A percentile compares a stretch with the other conserved stretches of the same genome.
Evolutionary conservation across 2,329 filamentous ascomycete genomes (phyloP).

Genomic region (Cladosporium sp.): DNA sequence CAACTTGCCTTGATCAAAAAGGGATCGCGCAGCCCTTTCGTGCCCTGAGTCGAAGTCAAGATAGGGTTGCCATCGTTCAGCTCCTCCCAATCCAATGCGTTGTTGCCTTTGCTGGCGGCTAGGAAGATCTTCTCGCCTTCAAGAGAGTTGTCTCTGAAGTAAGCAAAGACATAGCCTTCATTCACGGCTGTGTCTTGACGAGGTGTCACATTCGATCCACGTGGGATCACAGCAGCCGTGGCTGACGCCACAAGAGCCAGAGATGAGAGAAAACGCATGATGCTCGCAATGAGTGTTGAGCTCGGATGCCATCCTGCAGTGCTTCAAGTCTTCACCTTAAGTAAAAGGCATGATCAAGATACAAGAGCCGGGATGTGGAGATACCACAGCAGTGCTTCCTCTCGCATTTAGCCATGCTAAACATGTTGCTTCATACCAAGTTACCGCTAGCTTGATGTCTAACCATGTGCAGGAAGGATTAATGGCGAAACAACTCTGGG

Average conservation of each 20-base stretch:
- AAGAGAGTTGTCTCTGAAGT: conserved; percentile 45
- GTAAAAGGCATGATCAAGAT: neutral
- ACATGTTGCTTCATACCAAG: conserved; percentile 1
- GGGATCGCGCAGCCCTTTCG: conserved; percentile 49
- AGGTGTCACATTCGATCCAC: neutral
- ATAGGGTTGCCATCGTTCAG: conserved; percentile 47
- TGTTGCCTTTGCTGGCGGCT: conserved; percentile 50
- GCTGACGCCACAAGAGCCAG: neutral
- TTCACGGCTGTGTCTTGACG: conserved; percentile 9
- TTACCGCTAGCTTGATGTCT: neutral
- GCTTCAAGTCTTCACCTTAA: neutral
- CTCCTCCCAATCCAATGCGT: conserved; percentile 50
- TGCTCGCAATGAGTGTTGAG: neutral
- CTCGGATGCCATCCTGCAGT: neutral
- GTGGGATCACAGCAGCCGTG: conserved; percentile 4
- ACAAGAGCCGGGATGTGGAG: conserved; percentile 1
- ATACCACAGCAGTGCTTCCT: neutral
- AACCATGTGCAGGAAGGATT: neutral
- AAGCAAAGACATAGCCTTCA: conserved; percentile 49
- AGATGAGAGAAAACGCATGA: neutral
- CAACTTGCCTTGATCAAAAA: conserved; percentile 44
- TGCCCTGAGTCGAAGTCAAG: conserved; percentile 45
- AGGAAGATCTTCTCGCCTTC: conserved; percentile 52
- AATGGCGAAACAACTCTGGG: neutral
- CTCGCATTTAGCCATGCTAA: conserved; percentile 3